These are phyloP conservation scores for Pseudogymnoascus sp. DNA, from an alignment of 2,329 filamentous ascomycete species.

Conservation along the genomic window DNA sequence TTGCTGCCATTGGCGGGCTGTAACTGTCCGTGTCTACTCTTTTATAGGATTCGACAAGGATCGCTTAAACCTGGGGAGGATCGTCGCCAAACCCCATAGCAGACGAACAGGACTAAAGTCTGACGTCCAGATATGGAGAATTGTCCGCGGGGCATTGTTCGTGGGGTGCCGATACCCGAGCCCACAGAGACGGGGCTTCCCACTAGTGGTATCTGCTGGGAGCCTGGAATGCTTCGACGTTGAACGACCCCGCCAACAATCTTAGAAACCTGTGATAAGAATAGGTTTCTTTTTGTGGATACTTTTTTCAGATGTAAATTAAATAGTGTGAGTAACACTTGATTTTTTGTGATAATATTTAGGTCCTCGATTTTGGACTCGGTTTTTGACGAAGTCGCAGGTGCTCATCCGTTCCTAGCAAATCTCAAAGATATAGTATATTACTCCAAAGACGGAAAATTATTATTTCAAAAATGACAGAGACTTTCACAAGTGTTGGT, in stretches of 20 bases:
- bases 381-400: not conserved
- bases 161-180: not conserved
- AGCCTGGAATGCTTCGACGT: not conserved
- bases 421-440: not conserved
- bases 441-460: not conserved
- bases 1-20: not conserved
- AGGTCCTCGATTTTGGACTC: not conserved
- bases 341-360: not conserved
- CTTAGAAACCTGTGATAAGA: not conserved
- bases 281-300: not conserved
- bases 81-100: not conserved
- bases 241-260: not conserved
- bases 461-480: not conserved
- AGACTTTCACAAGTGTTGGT: constrained; percentile 35
- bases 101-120: not conserved
- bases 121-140: not conserved
- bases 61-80: not conserved
- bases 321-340: not conserved
- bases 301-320: not conserved
- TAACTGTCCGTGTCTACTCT: not conserved
- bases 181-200: not conserved
- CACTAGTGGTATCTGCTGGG: not conserved
- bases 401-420: not conserved
- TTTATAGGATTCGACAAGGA: not conserved
- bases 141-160: not conserved